A percentile compares a stretch with the other conserved stretches of the same genome.
phyloP scores from a whole-genome alignment of 208 protist species.

The Trypanosoma caninum region DNA sequence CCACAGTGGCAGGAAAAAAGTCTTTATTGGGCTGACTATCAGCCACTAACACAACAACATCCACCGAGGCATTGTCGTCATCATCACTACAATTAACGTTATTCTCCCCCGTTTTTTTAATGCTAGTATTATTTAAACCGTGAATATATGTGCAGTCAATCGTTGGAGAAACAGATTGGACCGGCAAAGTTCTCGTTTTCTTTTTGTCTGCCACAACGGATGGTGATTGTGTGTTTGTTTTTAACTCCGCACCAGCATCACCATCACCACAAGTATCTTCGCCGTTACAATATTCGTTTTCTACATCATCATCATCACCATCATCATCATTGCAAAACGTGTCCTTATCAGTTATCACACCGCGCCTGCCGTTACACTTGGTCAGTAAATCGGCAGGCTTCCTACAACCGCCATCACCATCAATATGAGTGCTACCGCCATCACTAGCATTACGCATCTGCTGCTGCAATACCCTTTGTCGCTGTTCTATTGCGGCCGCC shows the following conservation, averaged over 20 bases:
- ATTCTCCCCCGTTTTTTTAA: background rate
- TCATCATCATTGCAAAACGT: background rate
- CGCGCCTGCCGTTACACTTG: background rate
- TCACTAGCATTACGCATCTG: background rate
- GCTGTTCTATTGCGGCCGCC: constrained; percentile 53
- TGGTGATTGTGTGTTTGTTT: too few relatives aligned
- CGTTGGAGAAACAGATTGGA: too few relatives aligned
- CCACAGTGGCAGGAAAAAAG: background rate
- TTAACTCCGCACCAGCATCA: too few relatives aligned
- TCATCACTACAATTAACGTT: background rate
- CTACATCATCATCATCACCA: background rate
- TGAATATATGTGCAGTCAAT: too few relatives aligned
- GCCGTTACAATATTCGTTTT: too few relatives aligned
- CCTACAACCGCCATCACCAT: background rate
- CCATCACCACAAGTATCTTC: too few relatives aligned
- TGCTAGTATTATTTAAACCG: background rate
- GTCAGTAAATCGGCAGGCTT: background rate
- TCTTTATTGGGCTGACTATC: background rate
- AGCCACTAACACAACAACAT: constrained; percentile 14
- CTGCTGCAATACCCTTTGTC: constrained; percentile 55
- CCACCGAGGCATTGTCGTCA: constrained; percentile 13
- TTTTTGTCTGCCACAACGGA: too few relatives aligned
- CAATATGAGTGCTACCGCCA: background rate
- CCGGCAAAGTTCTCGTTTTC: too few relatives aligned
- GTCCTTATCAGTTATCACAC: background rate